Evolutionary conservation across 2,329 filamentous ascomycete species (phyloP), one percentile per base, ranked within the genome.

Genomic region (Beauveria pseudobassiana): DNA sequence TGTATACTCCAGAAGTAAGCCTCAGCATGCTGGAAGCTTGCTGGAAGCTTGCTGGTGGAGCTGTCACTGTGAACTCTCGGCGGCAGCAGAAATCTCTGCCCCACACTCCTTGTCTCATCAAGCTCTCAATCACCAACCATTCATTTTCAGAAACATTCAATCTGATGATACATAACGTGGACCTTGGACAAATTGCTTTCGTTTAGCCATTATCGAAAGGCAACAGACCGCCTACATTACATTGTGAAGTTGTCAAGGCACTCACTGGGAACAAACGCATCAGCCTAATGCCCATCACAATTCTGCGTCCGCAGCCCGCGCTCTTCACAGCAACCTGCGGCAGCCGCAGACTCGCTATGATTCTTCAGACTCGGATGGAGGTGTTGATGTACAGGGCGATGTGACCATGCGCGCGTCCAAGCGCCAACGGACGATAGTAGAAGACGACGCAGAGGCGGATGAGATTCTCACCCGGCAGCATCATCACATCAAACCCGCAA

Each of bases 401-500:
- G 67, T 79, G 56, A 69, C 76, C 57, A 82, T 81, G 77, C 70
- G 73, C 51, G 74, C 74, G 16, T 63, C 72, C 48, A 79, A 78
- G 68, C 74, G 76, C 59, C 71, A 73, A 40, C 69, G 72, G 55
- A 69, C 70, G 55, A 67, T 67, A 59, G 40, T 60, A 22, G 64
- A 65, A 26, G 65, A 66, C 30, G 65, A 68, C 14, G 70, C 68
- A 59, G 66, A 69, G 30, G 69, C 70, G 62, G 69, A 76, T 69
- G 77, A 82, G 42, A 88, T 97, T 67, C 88, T 96, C 93, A 1
- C 93, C 93, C 1, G 95, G 93, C 70, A 90, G 96, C 72, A 78
- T 89, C 64, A 90, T 98, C 68, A 97, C 93, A 12, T 84, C 87
- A 66, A 92, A 97, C 75, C 83, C 91, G n/a, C 92, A 97, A 80